Base-by-base conservation (phyloP, 306 rosid genomes). In the Prunus campanulata region DNA sequence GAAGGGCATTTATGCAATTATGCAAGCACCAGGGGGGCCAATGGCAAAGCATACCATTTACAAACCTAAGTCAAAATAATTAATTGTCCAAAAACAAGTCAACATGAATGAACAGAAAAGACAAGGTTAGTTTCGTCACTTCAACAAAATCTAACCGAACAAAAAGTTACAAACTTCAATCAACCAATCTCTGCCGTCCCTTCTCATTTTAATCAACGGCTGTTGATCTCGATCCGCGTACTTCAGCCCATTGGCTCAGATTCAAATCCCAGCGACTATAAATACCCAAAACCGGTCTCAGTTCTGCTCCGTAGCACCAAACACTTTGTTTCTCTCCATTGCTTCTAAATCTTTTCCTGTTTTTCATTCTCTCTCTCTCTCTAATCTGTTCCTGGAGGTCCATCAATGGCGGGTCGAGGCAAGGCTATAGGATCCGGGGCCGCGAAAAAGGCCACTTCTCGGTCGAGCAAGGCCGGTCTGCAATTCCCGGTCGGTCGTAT, bases 401-500 rank as follows among this genome's bases (percentile, higher is more conserved):
- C 76, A 11, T 65, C 81, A 54, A 88, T 88, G 92, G 92, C 90
- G n/a, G 92, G 96, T 11, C 73, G 96, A n/a, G 97, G 92, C 29
- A 94, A 94, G 71, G 88, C 97, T 54, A 68, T 90, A 12, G 96
- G 94, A 77, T 90, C 98, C 5, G 86, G 93, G 0, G 77, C 88
- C 3, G 79, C 96, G 1, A 93, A 93, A 88, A 93, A 93, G 84
- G 94, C 96, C 20, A 86, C 90, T 2, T 93, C 98, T 0, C 82
- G 98, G 72, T 90, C 96, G 39, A 90, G 91, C 86, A 93, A 93
- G 70, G 98, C 98, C 2, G 98, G 98, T 0, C 81, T 93, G 15
- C 98, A 93, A 63, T 93, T 93, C 29, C 97, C 98, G 0, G 98
- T 93, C 10, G 98, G 97, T 11, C 96, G 98, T 83, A 91, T 94